phyloP scores from a whole-genome alignment of 495 filamentous ascomycete species.

The Penicillium antarcticum region DNA sequence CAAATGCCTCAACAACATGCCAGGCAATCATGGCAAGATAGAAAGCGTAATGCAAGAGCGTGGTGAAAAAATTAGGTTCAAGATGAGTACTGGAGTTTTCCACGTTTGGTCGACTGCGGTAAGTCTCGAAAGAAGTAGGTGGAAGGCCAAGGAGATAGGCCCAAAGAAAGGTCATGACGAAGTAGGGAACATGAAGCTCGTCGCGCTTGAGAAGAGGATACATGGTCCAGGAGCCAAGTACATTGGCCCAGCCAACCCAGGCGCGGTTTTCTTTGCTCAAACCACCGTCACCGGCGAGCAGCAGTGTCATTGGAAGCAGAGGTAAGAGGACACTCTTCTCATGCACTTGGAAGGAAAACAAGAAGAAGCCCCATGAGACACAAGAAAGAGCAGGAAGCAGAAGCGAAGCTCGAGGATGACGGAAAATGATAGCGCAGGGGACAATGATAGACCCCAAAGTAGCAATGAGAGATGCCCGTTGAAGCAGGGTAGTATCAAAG shows the following conservation, averaged over 20 bases:
- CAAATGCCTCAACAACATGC: conserved; percentile 70
- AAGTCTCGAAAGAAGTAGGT: conserved; percentile 66
- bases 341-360: conserved; percentile 96
- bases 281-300: conserved; percentile 73
- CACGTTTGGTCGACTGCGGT: conserved; percentile 43
- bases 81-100: conserved; percentile 35
- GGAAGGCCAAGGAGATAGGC: conserved; percentile 86
- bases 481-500: conserved; percentile 63
- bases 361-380: conserved; percentile 93
- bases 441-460: conserved; percentile 75
- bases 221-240: conserved; percentile 89
- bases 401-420: conserved; percentile 70
- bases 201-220: conserved; percentile 87
- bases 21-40: conserved; percentile 74
- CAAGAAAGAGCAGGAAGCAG: conserved; percentile 75
- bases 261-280: conserved; percentile 70
- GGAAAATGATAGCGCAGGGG: conserved; percentile 74
- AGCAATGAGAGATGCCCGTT: conserved; percentile 70
- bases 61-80: conserved; percentile 50
- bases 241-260: conserved; percentile 92
- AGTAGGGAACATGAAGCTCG: conserved; percentile 78
- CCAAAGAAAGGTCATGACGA: conserved; percentile 80
- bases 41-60: conserved; percentile 66
- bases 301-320: conserved; percentile 83
- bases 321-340: conserved; percentile 95